phyloP scores from a whole-genome alignment of 1,139 yeast species.

The Protomyces macrosporus region DNA sequence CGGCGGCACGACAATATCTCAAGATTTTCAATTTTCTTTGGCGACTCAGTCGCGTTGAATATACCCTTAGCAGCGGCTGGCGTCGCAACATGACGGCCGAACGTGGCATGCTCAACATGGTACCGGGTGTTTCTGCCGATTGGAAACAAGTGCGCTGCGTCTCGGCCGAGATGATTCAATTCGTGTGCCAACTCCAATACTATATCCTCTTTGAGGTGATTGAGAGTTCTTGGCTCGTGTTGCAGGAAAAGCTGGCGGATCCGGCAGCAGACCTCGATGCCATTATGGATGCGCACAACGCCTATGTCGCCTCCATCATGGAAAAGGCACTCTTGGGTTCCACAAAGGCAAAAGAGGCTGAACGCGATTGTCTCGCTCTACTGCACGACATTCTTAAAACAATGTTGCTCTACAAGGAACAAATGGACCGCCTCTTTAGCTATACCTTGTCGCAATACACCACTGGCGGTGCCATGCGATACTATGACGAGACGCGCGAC shows the following conservation, averaged over 20 bases:
- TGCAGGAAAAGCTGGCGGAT: slow-evolving; percentile 36
- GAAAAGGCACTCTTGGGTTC: slow-evolving; percentile 41
- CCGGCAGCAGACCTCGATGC: slow-evolving; percentile 40
- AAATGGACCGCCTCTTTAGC: slow-evolving; percentile 31
- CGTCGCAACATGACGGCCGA: slow-evolving; percentile 37
- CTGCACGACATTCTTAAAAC: slow-evolving; percentile 40
- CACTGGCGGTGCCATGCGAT: slow-evolving; percentile 23
- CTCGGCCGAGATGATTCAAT: slow-evolving; percentile 40
- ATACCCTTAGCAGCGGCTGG: slow-evolving; percentile 51
- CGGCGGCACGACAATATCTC: slow-evolving; percentile 56
- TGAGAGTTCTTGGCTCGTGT: slow-evolving; percentile 41
- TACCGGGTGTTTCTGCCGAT: slow-evolving; percentile 24
- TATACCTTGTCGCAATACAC: slow-evolving; percentile 31
- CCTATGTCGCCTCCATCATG: slow-evolving; percentile 39
- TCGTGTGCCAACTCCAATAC: slow-evolving; percentile 41
- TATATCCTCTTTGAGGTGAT: slow-evolving; percentile 42
- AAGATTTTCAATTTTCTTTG: slow-evolving; percentile 81
- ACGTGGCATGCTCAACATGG: slow-evolving; percentile 32
- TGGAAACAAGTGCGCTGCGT: slow-evolving; percentile 38
- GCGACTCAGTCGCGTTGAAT: slow-evolving; percentile 62
- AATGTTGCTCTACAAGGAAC: slow-evolving; percentile 34
- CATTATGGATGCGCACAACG: slow-evolving; percentile 38
- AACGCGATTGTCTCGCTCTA: slow-evolving; percentile 36
- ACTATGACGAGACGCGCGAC: slow-evolving; percentile 20
- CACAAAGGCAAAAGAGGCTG: slow-evolving; percentile 31